Conservation (phyloP, 768 basidiomycete species). For the Neoboletus subvelutipes region DNA sequence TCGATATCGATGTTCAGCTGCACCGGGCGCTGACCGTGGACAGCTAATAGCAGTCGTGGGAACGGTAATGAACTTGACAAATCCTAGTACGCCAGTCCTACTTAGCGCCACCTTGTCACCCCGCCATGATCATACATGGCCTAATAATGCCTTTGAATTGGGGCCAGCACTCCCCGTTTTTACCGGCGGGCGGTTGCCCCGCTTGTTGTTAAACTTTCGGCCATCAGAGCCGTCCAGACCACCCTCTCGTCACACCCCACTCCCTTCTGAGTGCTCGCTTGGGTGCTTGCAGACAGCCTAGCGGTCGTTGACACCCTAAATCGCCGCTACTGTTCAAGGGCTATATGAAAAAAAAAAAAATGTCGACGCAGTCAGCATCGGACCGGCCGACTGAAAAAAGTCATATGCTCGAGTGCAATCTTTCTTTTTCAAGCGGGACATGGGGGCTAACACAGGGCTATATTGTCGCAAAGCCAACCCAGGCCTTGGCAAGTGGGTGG, state of each 20-base stretch:
- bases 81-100: too few species aligned
- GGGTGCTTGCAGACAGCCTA: background rate
- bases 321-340: background rate
- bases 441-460: background rate
- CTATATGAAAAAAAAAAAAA: background rate
- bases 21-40: conserved; percentile 7
- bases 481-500: background rate
- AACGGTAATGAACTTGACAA: conserved; percentile 9
- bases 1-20: conserved; percentile 17
- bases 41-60: conserved; percentile 22
- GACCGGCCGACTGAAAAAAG: conserved; percentile 2
- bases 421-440: conserved; percentile 15
- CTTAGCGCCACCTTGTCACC: background rate
- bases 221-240: background rate
- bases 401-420: conserved; percentile 8
- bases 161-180: background rate
- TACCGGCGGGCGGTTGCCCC: background rate
- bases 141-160: background rate
- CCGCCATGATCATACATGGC: background rate
- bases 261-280: background rate
- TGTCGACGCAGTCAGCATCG: background rate
- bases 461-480: background rate
- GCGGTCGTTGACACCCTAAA: background rate
- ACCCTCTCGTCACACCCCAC: background rate
- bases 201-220: background rate